Percentiles rank a stretch among this genome's conserved stretches.
Evolutionary conservation across 305 asterid genomes (phyloP).

Genomic region (Fraxinus greggii): DNA sequence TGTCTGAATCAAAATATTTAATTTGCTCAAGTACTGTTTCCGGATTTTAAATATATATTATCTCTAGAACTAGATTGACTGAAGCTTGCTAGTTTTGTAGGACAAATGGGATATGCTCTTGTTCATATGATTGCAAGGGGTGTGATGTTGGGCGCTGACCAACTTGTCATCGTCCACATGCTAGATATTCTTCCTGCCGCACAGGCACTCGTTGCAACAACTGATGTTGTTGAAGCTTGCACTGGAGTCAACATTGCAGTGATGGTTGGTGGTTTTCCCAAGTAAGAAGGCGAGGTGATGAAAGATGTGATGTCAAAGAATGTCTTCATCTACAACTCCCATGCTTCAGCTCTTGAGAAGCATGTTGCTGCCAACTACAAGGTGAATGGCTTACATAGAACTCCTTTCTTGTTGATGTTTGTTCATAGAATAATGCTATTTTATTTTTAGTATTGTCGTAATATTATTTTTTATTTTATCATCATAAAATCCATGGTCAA

Average conservation of each 20-base stretch:
- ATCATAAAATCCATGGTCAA: too few species aligned
- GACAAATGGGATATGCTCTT: constrained; percentile 80
- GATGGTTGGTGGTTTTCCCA: constrained; percentile 97
- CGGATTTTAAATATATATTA: neutral
- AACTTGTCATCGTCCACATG: constrained; percentile 92
- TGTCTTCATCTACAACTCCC: constrained; percentile 91
- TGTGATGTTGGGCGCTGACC: constrained; percentile 82
- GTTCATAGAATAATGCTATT: too few species aligned
- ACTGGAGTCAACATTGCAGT: constrained; percentile 77
- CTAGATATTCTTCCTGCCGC: constrained; percentile 88
- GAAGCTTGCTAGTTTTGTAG: constrained; percentile 33
- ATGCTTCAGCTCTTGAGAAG: constrained; percentile 93
- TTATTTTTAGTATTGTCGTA: too few species aligned
- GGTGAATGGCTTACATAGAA: constrained; percentile 34
- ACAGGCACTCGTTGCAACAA: constrained; percentile 88
- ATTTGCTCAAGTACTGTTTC: too few species aligned
- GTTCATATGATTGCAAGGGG: constrained; percentile 94
- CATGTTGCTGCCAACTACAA: constrained; percentile 92
- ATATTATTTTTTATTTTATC: too few species aligned
- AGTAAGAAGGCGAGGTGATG: constrained; percentile 97
- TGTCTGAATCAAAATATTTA: neutral
- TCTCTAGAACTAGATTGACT: neutral
- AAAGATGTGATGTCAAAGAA: constrained; percentile 96
- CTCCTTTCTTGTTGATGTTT: neutral
- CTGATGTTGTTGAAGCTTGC: constrained; percentile 87